Evolutionary conservation across 768 basidiomycete species (phyloP).

Genomic region (Tylopilus rubrobrunneus): DNA sequence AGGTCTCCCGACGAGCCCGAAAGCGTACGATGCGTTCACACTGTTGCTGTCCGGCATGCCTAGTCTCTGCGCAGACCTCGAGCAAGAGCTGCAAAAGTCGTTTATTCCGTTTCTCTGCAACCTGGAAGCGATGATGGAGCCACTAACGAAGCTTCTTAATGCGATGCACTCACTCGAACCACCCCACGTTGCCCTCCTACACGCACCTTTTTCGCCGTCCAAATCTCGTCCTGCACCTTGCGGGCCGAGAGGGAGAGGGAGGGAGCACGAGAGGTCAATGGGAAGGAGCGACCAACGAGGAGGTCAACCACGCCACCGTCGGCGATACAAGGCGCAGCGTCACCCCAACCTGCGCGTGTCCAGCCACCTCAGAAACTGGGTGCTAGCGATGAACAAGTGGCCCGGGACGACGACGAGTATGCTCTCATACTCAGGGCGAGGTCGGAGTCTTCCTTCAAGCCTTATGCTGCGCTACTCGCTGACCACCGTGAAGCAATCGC

Average conservation of each 20-base stretch:
- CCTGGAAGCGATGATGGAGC: slow-evolving; percentile 54
- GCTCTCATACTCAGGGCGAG: too few species aligned
- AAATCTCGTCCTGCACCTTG: slow-evolving; percentile 56
- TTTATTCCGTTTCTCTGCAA: slow-evolving; percentile 56
- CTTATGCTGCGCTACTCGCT: too few species aligned
- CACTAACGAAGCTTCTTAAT: slow-evolving; percentile 62
- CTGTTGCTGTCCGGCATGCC: slow-evolving; percentile 53
- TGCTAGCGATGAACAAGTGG: too few species aligned
- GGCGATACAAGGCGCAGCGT: background rate
- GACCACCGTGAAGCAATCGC: too few species aligned
- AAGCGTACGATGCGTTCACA: slow-evolving; percentile 72
- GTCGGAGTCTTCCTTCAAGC: too few species aligned
- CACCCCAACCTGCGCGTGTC: too few species aligned
- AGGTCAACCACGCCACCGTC: slow-evolving; percentile 17
- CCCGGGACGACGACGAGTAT: too few species aligned
- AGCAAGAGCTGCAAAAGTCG: slow-evolving; percentile 47
- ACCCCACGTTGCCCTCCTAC: slow-evolving; percentile 65
- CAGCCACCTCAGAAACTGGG: too few species aligned
- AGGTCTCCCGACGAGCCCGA: slow-evolving; percentile 14
- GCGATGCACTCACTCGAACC: slow-evolving; percentile 75
- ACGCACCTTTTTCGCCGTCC: slow-evolving; percentile 57
- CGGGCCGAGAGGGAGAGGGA: slow-evolving; percentile 19
- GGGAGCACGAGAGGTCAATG: slow-evolving; percentile 5
- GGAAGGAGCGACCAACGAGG: slow-evolving; percentile 16
- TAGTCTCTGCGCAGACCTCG: slow-evolving; percentile 50